Percentiles rank a stretch among this genome's conserved stretches.
Evolutionary conservation across 495 filamentous ascomycete genomes (phyloP).

Genomic region (Usnea hakonensis): DNA sequence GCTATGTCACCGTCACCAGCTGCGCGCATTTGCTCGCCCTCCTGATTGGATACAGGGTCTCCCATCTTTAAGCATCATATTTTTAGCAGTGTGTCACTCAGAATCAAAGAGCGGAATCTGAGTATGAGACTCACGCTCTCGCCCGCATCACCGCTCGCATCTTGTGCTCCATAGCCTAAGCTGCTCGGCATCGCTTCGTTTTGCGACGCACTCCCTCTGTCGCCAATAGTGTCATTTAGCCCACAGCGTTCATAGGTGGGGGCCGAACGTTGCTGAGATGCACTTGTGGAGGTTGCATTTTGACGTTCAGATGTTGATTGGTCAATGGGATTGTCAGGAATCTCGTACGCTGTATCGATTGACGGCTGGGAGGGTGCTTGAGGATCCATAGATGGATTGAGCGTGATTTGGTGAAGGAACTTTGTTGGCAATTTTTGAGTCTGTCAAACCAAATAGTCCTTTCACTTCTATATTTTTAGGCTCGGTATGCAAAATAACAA

Average conservation of each 20-base stretch:
- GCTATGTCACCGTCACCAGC: constrained; percentile 50
- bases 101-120: not conserved
- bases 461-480: not conserved
- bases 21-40: constrained; percentile 51
- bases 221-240: constrained; percentile 29
- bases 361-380: constrained; percentile 42
- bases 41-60: constrained; percentile 32
- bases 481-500: not conserved
- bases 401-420: not conserved
- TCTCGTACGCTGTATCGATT: constrained; percentile 43
- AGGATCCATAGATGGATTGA: constrained; percentile 26
- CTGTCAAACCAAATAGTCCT: not conserved
- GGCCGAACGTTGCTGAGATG: constrained; percentile 25
- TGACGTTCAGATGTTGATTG: constrained; percentile 43
- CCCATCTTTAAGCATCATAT: constrained; percentile 13
- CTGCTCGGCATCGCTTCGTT: constrained; percentile 34
- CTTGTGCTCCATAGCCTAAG: constrained; percentile 28
- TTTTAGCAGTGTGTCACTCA: not conserved
- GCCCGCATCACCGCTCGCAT: constrained; percentile 19
- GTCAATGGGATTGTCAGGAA: constrained; percentile 41
- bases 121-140: constrained; percentile 21
- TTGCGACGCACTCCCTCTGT: constrained; percentile 31
- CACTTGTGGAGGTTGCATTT: constrained; percentile 16
- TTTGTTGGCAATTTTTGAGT: too few species aligned
- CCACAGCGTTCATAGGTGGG: constrained; percentile 26